Evolutionary conservation across 2,329 filamentous ascomycete species (phyloP), one percentile per base, ranked within the genome.

Genomic region (Westerdykella sp.): DNA sequence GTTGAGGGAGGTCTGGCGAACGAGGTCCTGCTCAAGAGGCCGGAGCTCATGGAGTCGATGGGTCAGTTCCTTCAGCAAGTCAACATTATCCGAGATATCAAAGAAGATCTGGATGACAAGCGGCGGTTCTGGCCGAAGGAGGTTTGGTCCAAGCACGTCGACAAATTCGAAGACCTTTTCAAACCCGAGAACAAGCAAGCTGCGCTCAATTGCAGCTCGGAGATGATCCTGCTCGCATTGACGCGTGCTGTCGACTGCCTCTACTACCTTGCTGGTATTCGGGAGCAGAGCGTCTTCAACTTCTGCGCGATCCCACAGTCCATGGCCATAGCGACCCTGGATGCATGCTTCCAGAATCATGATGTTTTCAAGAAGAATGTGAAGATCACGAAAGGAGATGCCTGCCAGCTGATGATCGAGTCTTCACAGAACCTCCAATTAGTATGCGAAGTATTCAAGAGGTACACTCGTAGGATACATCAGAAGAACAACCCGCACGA

Each of bases 241-340:
- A 81, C 83, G 61, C 86, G 95, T 55, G 85, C 80, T 4, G 89
- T 96, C 51, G 89, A 97, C 62, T 97, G 91, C 64, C 71, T 98
- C n/a, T 96, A 90, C 74, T 98, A 97, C 72, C 88, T 98, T 73
- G 91, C 91, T 5, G 93, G 87, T 37, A 81, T 98, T 51, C 84
- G 84, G 54, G 93, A 98, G 63, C 93, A 98, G 73, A 95, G 88
- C 63, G 88, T 95, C 21, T 98, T 98, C 80, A 98, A 98, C 77
- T 98, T 98, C 68, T 89, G 89, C 38, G 91, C 91, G 44, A 98
- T 98, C 51, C 93, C 93, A 2, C 93, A 98, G 69, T 76, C 83
- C 51, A 98, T 98, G 93, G 93, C 91, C 41, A 96, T 98, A 65
- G 91, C 93, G 7, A 97, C 91, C 0, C 73, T 97, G 34, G 90